phyloP scores from a whole-genome alignment of 73 alveolate species.

The Paramecium primaurelia region DNA sequence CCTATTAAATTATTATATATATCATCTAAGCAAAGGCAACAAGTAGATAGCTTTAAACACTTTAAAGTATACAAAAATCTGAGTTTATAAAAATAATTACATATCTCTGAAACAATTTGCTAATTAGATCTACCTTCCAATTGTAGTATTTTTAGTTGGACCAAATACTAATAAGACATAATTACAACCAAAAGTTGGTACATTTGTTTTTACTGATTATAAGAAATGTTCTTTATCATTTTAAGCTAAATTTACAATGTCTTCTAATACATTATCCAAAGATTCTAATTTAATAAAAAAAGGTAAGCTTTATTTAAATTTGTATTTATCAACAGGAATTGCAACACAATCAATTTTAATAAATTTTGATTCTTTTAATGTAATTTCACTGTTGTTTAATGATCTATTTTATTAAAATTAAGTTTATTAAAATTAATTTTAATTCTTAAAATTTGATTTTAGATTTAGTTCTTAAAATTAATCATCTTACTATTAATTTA shows the following conservation, averaged over 20 bases:
- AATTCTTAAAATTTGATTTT: too few species aligned
- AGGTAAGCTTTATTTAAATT: background rate
- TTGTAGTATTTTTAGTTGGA: background rate
- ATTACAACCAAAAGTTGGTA: background rate
- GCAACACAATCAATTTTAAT: background rate
- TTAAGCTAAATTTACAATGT: background rate
- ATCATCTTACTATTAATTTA: background rate
- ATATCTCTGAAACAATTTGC: background rate
- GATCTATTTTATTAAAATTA: background rate
- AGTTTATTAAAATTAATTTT: background rate
- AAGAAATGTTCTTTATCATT: background rate
- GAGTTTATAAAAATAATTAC: background rate
- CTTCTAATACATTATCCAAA: background rate
- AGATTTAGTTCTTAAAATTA: background rate
- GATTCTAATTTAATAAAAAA: background rate
- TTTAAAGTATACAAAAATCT: background rate
- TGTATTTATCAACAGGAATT: background rate
- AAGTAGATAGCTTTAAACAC: background rate
- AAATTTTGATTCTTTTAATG: background rate
- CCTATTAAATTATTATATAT: background rate
- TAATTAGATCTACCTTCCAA: background rate
- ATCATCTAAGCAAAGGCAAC: background rate
- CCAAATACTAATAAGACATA: background rate
- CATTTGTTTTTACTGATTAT: background rate
- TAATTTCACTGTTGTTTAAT: background rate